These are phyloP conservation scores for Arachis hypogaea DNA, from an alignment of 306 rosid genomes.

Conservation along the genomic window DNA sequence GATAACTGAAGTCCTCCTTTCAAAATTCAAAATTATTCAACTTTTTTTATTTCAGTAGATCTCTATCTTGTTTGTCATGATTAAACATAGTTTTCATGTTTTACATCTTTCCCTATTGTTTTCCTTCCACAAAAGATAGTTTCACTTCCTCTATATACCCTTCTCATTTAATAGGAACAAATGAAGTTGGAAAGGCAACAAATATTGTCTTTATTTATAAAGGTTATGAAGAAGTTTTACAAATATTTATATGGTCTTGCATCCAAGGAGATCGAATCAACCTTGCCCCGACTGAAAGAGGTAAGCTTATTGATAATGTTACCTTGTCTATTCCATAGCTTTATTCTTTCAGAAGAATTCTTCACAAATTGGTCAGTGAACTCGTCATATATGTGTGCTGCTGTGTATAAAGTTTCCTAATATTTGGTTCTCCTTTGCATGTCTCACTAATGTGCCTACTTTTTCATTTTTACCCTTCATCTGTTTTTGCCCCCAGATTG, in stretches of 20 bases:
- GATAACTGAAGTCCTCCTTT: background rate
- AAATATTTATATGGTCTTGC: constrained; percentile 61
- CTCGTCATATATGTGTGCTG: constrained; percentile 5
- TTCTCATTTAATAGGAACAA: constrained; percentile 59
- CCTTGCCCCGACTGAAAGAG: constrained; percentile 75
- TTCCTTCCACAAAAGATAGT: constrained; percentile 19
- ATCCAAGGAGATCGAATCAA: constrained; percentile 73
- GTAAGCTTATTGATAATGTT: constrained; percentile 52
- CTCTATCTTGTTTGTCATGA: constrained; percentile 2
- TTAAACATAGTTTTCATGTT: constrained; percentile 14
- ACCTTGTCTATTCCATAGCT: constrained; percentile 2
- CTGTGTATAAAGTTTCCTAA: background rate
- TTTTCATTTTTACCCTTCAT: background rate
- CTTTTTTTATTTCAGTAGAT: constrained; percentile 22
- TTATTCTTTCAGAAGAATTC: constrained; percentile 24
- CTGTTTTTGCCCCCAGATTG: constrained; percentile 49
- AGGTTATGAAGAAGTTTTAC: constrained; percentile 79
- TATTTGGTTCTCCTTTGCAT: background rate
- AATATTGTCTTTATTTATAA: constrained; percentile 80
- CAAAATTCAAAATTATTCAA: constrained; percentile 5
- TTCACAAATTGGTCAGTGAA: constrained; percentile 19
- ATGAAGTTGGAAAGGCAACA: constrained; percentile 73
- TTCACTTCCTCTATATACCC: constrained; percentile 27
- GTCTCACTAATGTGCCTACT: constrained; percentile 16
- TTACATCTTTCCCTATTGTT: constrained; percentile 7